phyloP scores from a whole-genome alignment of 2,329 filamentous ascomycete genomes.

The Seiridium cupressi region DNA sequence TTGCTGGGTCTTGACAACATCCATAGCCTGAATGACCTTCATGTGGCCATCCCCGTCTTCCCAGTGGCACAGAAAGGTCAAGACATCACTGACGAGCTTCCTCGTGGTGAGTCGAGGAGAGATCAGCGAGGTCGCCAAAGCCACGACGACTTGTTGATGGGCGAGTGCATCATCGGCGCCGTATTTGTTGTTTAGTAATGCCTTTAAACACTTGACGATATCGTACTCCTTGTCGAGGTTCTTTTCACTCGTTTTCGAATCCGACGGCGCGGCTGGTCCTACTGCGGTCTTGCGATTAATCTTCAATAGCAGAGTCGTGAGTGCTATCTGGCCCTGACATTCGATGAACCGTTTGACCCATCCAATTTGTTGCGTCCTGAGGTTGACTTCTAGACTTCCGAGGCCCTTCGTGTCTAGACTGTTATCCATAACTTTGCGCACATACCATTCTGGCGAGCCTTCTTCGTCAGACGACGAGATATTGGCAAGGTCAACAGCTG shows the following conservation, averaged over 20 bases:
- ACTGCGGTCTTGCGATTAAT: conserved; percentile 84
- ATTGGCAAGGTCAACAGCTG: conserved; percentile 67
- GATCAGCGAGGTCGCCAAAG: conserved; percentile 81
- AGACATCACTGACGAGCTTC: conserved; percentile 91
- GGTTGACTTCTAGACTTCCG: conserved; percentile 87
- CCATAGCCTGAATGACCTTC: conserved; percentile 91
- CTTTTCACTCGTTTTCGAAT: conserved; percentile 62
- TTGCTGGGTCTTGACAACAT: conserved; percentile 83
- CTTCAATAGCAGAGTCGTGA: conserved; percentile 90
- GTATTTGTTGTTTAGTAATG: conserved; percentile 99
- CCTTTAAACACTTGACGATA: conserved; percentile 96
- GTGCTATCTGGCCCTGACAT: conserved; percentile 91
- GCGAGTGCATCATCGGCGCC: conserved; percentile 91
- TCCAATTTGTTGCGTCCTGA: conserved; percentile 93
- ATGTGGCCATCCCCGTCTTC: conserved; percentile 81
- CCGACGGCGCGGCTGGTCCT: conserved; percentile 64
- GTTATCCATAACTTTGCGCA: conserved; percentile 95
- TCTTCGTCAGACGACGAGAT: conserved; percentile 77
- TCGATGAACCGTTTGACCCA: conserved; percentile 98
- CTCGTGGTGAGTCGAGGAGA: conserved; percentile 87
- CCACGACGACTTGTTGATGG: conserved; percentile 87
- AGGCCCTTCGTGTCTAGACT: conserved; percentile 88
- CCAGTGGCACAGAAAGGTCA: conserved; percentile 97
- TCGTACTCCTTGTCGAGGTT: conserved; percentile 92
- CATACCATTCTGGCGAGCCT: conserved; percentile 96